These are phyloP conservation scores for Xanthoconium purpureum DNA, from an alignment of 768 basidiomycete species.

Conservation along the genomic window DNA sequence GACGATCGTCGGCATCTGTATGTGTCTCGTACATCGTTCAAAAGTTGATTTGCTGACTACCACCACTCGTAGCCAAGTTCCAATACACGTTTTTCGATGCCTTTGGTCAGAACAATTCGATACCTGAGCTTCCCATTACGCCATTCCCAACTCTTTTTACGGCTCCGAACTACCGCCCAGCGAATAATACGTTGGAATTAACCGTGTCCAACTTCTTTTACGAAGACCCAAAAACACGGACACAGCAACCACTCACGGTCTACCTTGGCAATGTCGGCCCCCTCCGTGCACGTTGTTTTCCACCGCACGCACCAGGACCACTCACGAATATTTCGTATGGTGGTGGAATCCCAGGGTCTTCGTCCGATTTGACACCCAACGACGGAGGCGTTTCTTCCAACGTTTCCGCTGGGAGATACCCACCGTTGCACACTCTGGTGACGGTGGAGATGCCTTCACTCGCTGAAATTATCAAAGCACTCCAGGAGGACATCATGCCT, in stretches of 20 bases:
- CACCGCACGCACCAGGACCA: constrained; percentile 66
- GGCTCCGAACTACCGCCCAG: constrained; percentile 68
- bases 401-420: constrained; percentile 46
- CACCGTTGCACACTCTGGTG: constrained; percentile 72
- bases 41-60: constrained; percentile 19
- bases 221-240: constrained; percentile 60
- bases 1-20: constrained; percentile 95
- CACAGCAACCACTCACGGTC: constrained; percentile 74
- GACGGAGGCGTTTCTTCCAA: constrained; percentile 23
- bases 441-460: constrained; percentile 83
- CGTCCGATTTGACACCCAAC: constrained; percentile 29
- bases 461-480: constrained; percentile 69
- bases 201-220: constrained; percentile 89
- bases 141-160: constrained; percentile 88
- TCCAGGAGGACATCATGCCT: constrained; percentile 65
- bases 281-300: constrained; percentile 72
- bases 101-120: constrained; percentile 72
- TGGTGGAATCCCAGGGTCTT: constrained; percentile 41
- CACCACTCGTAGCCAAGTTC: constrained; percentile 66
- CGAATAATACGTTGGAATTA: constrained; percentile 74
- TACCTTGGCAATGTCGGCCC: constrained; percentile 91
- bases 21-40: constrained; percentile 16
- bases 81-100: constrained; percentile 94
- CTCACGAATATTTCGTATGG: constrained; percentile 63
- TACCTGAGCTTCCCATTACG: constrained; percentile 79